Evolutionary conservation across 495 filamentous ascomycete species (phyloP).

Genomic region (Aspergillus egyptiacus): DNA sequence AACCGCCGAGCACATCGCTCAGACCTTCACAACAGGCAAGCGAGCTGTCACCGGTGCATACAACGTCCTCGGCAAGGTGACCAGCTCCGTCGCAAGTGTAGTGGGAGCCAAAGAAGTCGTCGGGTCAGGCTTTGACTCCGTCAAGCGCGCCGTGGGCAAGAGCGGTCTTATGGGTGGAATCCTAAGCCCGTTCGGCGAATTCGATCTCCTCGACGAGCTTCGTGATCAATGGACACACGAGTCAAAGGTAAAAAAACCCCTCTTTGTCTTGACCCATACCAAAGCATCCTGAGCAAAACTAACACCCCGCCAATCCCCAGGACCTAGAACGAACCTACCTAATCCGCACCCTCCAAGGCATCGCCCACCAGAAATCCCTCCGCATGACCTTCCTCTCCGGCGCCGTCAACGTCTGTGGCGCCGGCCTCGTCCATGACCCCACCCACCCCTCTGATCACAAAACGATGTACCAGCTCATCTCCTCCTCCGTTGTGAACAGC

Average conservation of each 20-base stretch:
- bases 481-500: constrained; percentile 83
- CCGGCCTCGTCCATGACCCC: constrained; percentile 92
- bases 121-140: constrained; percentile 80
- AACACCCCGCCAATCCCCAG: constrained; percentile 23
- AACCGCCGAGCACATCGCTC: constrained; percentile 79
- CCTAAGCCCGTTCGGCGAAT: constrained; percentile 93
- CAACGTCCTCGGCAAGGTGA: constrained; percentile 89
- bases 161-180: constrained; percentile 89
- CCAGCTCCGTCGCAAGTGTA: constrained; percentile 86
- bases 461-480: constrained; percentile 98
- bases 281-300: not conserved
- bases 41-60: constrained; percentile 92
- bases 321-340: constrained; percentile 95
- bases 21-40: constrained; percentile 91
- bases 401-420: constrained; percentile 85
- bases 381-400: constrained; percentile 96
- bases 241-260: constrained; percentile 61
- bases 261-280: not conserved
- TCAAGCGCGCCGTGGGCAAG: constrained; percentile 95
- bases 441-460: constrained; percentile 88
- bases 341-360: constrained; percentile 90
- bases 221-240: constrained; percentile 98
- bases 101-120: constrained; percentile 92
- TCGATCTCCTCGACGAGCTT: constrained; percentile 89
- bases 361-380: constrained; percentile 85